These are phyloP conservation scores for Fusarium sublunatum DNA, from an alignment of 2,329 filamentous ascomycete genomes.

Conservation along the genomic window DNA sequence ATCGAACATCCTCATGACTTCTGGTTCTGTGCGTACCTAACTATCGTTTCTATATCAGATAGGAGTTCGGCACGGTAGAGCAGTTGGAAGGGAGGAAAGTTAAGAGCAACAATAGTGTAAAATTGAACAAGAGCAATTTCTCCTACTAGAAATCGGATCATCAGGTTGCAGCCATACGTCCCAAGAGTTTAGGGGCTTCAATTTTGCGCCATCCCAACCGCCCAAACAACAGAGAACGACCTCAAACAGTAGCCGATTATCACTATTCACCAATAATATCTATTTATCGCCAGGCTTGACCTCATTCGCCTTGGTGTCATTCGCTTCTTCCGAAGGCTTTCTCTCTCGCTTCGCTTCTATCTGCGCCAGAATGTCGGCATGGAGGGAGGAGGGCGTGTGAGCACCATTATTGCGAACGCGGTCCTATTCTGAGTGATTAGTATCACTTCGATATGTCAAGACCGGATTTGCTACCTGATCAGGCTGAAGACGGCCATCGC, in stretches of 20 bases:
- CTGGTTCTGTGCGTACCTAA: neutral
- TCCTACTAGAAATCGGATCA: too few relatives aligned
- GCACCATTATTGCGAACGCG: conserved; percentile 44
- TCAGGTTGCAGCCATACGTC: neutral
- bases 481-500: conserved; percentile 17
- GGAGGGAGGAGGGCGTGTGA: conserved; percentile 42
- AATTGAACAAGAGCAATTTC: neutral
- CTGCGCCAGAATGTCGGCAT: conserved; percentile 43
- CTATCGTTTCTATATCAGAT: neutral
- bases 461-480: conserved; percentile 15
- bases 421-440: conserved; percentile 25
- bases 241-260: too few relatives aligned
- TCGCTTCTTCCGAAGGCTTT: neutral
- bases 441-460: neutral
- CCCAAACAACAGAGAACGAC: too few relatives aligned
- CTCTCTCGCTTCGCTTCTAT: conserved; percentile 32
- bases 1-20: neutral
- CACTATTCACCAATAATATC: neutral
- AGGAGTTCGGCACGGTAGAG: neutral
- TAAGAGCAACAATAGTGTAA: neutral
- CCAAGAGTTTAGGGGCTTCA: neutral
- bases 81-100: neutral
- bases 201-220: neutral
- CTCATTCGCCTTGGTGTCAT: neutral
- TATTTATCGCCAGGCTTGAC: neutral